Conservation (phyloP, 768 basidiomycete genomes). For the Tulasnella sp. region DNA sequence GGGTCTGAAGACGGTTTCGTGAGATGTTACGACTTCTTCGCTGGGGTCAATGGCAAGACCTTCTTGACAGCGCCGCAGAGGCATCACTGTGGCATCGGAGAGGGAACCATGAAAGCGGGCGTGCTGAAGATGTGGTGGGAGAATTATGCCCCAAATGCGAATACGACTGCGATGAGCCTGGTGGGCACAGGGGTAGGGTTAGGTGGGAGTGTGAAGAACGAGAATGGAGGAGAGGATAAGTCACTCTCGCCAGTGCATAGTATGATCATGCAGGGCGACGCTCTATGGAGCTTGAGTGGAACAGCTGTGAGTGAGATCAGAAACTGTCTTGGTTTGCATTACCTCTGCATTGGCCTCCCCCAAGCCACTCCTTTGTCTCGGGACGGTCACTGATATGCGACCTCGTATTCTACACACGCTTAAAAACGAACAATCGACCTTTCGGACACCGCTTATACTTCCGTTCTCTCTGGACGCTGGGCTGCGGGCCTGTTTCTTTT, state of each 20-base stretch:
- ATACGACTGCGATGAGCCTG: no score
- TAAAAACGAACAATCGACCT: no score
- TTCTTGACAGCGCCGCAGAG: constrained; percentile 82
- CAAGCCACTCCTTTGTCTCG: background rate
- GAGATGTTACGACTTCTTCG: constrained; percentile 82
- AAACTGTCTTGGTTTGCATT: background rate
- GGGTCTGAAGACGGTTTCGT: constrained; percentile 92
- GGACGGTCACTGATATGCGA: no score
- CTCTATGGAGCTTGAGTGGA: constrained; percentile 83
- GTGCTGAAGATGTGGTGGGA: constrained; percentile 88
- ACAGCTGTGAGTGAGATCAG: constrained; percentile 51
- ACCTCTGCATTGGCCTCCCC: background rate
- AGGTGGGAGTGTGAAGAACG: constrained; percentile 23
- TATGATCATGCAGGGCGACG: constrained; percentile 84
- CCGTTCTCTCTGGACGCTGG: no score
- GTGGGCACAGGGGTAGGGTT: constrained; percentile 23
- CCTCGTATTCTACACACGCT: background rate
- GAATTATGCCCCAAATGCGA: constrained; percentile 38
- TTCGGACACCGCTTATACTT: no score
- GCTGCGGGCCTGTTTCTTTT: background rate
- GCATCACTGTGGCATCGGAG: constrained; percentile 81
- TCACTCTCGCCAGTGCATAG: constrained; percentile 72
- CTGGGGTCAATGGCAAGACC: constrained; percentile 76
- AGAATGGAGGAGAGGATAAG: constrained; percentile 36
- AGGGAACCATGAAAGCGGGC: constrained; percentile 83